A percentile compares a stretch with the other conserved stretches of the same genome.
These are phyloP conservation scores for Fagopyrum homotropicum DNA, from an alignment of 148 eudicot genomes.

Conservation along the genomic window DNA sequence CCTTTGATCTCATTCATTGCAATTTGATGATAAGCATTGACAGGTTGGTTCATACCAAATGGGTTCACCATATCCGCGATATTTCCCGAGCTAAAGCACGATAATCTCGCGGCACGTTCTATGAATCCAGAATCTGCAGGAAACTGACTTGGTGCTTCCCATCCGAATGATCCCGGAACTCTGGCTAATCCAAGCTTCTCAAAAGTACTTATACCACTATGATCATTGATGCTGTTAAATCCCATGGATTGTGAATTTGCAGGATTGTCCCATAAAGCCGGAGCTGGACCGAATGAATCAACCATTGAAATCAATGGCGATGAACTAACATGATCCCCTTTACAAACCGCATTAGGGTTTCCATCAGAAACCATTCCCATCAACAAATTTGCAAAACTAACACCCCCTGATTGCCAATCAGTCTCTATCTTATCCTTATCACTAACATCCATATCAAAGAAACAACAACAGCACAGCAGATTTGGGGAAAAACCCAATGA, in stretches of 20 bases:
- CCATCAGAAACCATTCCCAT: slow-evolving; percentile 34
- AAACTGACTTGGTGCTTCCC: slow-evolving; percentile 50
- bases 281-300: slow-evolving; percentile 42
- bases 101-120: slow-evolving; percentile 90
- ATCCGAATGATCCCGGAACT: slow-evolving; percentile 20
- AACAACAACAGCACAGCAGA: not conserved
- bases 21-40: slow-evolving; percentile 33
- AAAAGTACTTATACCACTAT: slow-evolving; percentile 36
- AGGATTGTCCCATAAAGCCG: slow-evolving; percentile 61
- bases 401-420: slow-evolving; percentile 52
- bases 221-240: slow-evolving; percentile 48
- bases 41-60: slow-evolving; percentile 35
- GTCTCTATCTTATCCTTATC: slow-evolving; percentile 43
- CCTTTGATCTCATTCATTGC: slow-evolving; percentile 28
- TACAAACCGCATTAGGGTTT: slow-evolving; percentile 23
- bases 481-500: slow-evolving; percentile 4
- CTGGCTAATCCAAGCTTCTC: slow-evolving; percentile 18
- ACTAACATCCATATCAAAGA: slow-evolving; percentile 31
- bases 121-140: slow-evolving; percentile 88
- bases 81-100: slow-evolving; percentile 70
- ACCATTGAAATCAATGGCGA: slow-evolving; percentile 42
- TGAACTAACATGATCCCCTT: slow-evolving; percentile 23
- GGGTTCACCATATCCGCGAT: slow-evolving; percentile 58
- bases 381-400: slow-evolving; percentile 39
- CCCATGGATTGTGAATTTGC: slow-evolving; percentile 43